phyloP scores from a whole-genome alignment of 441 rosid genomes.

The Erodium texanum region DNA sequence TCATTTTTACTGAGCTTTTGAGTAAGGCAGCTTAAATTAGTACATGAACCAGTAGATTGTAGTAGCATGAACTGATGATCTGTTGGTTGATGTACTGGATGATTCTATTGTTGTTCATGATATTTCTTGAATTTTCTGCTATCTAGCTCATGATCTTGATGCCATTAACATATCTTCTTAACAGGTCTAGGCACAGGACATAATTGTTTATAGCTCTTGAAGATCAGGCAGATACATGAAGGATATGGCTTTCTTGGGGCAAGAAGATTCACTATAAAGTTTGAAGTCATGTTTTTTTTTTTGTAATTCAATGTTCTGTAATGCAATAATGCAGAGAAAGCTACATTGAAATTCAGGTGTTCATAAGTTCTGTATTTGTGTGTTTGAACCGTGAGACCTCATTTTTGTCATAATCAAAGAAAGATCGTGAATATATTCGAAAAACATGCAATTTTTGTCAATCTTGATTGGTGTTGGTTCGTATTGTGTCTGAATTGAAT shows the following conservation, averaged over 20 bases:
- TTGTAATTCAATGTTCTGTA: too few relatives aligned
- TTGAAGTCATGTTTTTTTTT: neutral
- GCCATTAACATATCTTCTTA: neutral
- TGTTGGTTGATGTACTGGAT: too few relatives aligned
- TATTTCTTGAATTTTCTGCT: too few relatives aligned
- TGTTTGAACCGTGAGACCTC: neutral
- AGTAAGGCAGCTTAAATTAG: too few relatives aligned
- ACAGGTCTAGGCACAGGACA: neutral
- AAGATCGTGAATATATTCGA: neutral
- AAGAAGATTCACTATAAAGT: neutral
- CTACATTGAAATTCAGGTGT: neutral
- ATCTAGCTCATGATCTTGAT: too few relatives aligned
- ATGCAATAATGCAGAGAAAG: neutral
- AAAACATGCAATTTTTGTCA: neutral
- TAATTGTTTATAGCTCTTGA: neutral
- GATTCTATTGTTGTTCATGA: too few relatives aligned
- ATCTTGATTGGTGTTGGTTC: too few relatives aligned
- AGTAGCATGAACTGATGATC: too few relatives aligned
- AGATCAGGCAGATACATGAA: neutral
- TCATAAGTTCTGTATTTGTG: neutral
- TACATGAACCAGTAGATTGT: neutral
- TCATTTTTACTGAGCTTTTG: too few relatives aligned
- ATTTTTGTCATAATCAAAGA: too few relatives aligned
- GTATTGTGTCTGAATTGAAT: neutral
- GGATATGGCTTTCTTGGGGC: neutral